A percentile compares a stretch with the other conserved stretches of the same genome.
These are phyloP conservation scores for Chionographis japonica DNA, from an alignment of 106 monocot genomes.

Conservation along the genomic window DNA sequence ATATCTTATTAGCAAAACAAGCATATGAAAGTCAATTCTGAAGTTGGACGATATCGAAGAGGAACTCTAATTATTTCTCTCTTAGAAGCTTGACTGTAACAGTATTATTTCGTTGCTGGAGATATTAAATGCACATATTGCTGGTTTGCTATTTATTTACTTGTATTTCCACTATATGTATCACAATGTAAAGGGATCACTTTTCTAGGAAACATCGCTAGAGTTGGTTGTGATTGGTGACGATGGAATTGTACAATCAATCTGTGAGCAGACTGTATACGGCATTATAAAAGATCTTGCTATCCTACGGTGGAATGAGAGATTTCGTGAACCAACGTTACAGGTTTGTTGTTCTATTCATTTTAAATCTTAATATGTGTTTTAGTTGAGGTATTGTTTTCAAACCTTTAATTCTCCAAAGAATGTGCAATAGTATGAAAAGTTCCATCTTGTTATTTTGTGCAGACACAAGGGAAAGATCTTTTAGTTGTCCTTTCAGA, in stretches of 20 bases:
- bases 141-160: neutral
- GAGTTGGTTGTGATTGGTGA: constrained; percentile 65
- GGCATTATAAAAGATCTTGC: constrained; percentile 89
- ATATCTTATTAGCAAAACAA: too few relatives aligned
- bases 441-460: neutral
- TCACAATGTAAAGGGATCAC: neutral
- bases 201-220: constrained; percentile 80
- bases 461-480: constrained; percentile 66
- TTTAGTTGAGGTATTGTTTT: too few relatives aligned
- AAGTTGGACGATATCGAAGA: too few relatives aligned
- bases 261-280: constrained; percentile 85
- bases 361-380: neutral
- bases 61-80: too few relatives aligned
- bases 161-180: neutral
- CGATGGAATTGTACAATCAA: constrained; percentile 73
- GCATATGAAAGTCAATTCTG: too few relatives aligned
- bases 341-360: constrained; percentile 31
- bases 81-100: too few relatives aligned
- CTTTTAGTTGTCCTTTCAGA: constrained; percentile 86
- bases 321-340: constrained; percentile 14
- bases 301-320: constrained; percentile 51
- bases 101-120: too few relatives aligned
- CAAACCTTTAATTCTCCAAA: too few relatives aligned
- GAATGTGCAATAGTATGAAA: too few relatives aligned
- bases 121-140: too few relatives aligned